These are phyloP conservation scores for Podospora fimiseda DNA, from an alignment of 495 filamentous ascomycete genomes.

Conservation along the genomic window DNA sequence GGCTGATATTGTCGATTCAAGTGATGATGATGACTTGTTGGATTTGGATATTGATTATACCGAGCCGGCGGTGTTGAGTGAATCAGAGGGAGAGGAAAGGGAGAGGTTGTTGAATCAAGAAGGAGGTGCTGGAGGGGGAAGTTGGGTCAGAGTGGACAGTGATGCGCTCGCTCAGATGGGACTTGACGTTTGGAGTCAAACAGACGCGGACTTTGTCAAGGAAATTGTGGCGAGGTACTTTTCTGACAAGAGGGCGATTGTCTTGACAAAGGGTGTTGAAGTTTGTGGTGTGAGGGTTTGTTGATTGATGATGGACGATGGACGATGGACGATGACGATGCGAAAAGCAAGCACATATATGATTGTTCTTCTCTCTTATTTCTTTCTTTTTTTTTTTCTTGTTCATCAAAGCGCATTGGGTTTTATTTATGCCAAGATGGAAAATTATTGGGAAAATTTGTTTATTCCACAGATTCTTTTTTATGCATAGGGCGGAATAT, in stretches of 20 bases:
- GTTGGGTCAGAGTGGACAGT: conserved; percentile 52
- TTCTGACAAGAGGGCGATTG: conserved; percentile 53
- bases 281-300: conserved; percentile 78
- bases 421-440: not conserved
- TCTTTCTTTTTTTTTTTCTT: not conserved
- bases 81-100: conserved; percentile 23
- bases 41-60: conserved; percentile 31
- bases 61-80: conserved; percentile 5
- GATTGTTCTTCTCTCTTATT: not conserved
- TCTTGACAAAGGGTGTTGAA: conserved; percentile 66
- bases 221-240: conserved; percentile 67
- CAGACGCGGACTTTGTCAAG: conserved; percentile 66
- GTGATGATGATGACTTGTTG: conserved; percentile 45
- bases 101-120: conserved; percentile 17
- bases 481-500: not conserved
- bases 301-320: conserved; percentile 25
- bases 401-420: not conserved
- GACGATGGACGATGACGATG: not conserved
- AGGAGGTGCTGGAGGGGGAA: conserved; percentile 24
- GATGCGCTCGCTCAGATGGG: conserved; percentile 76
- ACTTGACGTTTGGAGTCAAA: conserved; percentile 77
- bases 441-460: not conserved
- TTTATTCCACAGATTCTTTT: not conserved
- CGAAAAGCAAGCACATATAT: not conserved
- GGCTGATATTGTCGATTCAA: conserved; percentile 58